A percentile compares a stretch with the other conserved stretches of the same genome.
phyloP scores from a whole-genome alignment of 305 asterid species.

The Rubia tinctorum region DNA sequence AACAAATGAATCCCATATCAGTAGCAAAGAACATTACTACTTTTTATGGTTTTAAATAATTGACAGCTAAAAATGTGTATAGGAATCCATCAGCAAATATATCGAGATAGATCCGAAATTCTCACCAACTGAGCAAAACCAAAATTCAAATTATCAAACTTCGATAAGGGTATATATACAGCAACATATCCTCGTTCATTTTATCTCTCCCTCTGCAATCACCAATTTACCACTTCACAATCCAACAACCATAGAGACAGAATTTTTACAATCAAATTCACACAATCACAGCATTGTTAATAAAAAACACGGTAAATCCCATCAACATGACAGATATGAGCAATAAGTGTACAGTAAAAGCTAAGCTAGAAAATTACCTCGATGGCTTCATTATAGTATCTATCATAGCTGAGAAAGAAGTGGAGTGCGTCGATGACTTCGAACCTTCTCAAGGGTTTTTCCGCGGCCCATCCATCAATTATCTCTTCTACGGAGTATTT shows the following conservation, averaged over 20 bases:
- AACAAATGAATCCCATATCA: no score
- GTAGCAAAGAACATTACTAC: neutral
- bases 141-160: neutral
- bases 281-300: no score
- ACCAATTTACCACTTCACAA: no score
- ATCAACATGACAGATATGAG: neutral
- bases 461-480: conserved; percentile 39
- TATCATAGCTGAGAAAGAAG: conserved; percentile 33
- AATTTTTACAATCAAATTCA: neutral
- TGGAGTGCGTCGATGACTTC: conserved; percentile 30
- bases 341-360: no score
- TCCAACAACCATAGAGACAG: neutral
- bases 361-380: conserved; percentile 44
- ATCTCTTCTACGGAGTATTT: conserved; percentile 23
- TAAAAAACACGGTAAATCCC: neutral
- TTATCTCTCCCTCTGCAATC: no score
- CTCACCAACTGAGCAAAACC: neutral
- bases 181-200: no score
- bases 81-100: neutral
- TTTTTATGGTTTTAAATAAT: neutral
- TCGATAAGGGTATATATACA: neutral
- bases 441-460: conserved; percentile 21
- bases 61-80: neutral
- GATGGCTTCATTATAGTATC: conserved; percentile 39
- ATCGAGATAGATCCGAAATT: neutral